Percentiles rank a stretch among this genome's conserved stretches.
Evolutionary conservation across 1,139 yeast genomes (phyloP).

Genomic region (Pichia sp.): DNA sequence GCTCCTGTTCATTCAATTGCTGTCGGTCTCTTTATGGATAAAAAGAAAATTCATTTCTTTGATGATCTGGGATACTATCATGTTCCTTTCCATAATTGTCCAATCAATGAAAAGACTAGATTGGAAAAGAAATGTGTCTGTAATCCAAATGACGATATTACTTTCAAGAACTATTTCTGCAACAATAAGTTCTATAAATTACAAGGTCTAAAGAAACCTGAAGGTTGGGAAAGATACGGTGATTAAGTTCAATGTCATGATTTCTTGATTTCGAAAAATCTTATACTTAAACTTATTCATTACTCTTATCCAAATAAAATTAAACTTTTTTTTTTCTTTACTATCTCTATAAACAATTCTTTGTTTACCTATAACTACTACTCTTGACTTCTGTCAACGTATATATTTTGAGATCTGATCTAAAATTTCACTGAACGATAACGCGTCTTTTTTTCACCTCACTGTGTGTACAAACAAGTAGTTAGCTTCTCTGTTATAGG

Average conservation of each 20-base stretch:
- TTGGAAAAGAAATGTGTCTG: constrained; percentile 57
- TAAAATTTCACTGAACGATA: too few relatives aligned
- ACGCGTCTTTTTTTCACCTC: too few relatives aligned
- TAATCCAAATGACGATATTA: constrained; percentile 67
- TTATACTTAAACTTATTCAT: neutral
- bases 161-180: constrained; percentile 85
- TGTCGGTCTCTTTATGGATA: constrained; percentile 65
- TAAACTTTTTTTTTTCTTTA: too few relatives aligned
- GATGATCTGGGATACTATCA: constrained; percentile 82
- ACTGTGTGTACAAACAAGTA: too few relatives aligned
- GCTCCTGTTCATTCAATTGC: constrained; percentile 89
- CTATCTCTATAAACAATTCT: neutral
- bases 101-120: constrained; percentile 53
- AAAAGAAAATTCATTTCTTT: constrained; percentile 64
- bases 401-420: too few relatives aligned
- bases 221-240: constrained; percentile 62
- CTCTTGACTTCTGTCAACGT: too few relatives aligned
- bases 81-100: constrained; percentile 72
- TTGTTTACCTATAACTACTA: too few relatives aligned
- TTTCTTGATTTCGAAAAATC: neutral
- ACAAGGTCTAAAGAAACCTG: constrained; percentile 57
- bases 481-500: too few relatives aligned
- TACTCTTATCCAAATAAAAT: neutral
- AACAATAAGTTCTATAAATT: constrained; percentile 63
- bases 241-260: too few relatives aligned